phyloP scores from a whole-genome alignment of 116 monocot genomes.

The Phalaenopsis hybrid region DNA sequence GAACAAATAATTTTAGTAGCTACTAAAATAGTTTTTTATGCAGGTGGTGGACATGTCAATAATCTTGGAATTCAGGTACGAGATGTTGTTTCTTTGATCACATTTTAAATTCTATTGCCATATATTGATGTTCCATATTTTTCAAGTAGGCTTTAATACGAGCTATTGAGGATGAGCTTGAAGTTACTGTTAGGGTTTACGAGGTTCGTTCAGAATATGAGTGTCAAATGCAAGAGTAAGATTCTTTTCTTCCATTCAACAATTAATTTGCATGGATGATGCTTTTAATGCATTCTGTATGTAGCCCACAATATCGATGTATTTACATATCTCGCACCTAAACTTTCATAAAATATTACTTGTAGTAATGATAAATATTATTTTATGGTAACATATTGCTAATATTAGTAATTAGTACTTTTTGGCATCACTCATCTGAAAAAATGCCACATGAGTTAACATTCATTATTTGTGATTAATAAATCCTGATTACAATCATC shows the following conservation, averaged over 20 bases:
- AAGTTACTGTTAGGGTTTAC: slow-evolving; percentile 71
- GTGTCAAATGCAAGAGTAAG: slow-evolving; percentile 82
- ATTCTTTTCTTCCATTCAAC: not conserved
- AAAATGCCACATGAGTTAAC: too few relatives aligned
- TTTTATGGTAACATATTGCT: too few relatives aligned
- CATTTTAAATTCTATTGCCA: not conserved
- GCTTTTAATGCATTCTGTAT: not conserved
- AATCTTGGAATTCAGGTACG: slow-evolving; percentile 63
- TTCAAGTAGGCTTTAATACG: slow-evolving; percentile 59
- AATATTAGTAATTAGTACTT: too few relatives aligned
- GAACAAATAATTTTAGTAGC: not conserved
- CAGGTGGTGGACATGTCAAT: slow-evolving; percentile 38
- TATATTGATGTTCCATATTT: slow-evolving; percentile 7
- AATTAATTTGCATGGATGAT: not conserved
- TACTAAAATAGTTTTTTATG: not conserved
- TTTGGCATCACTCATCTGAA: too few relatives aligned
- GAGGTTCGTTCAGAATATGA: slow-evolving; percentile 89
- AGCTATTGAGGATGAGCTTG: slow-evolving; percentile 83
- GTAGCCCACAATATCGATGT: too few relatives aligned
- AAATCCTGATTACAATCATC: too few relatives aligned
- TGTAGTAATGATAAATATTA: too few relatives aligned
- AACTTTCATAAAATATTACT: too few relatives aligned
- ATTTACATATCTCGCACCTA: too few relatives aligned
- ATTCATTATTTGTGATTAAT: too few relatives aligned
- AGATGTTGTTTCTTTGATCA: not conserved